A percentile compares a stretch with the other conserved stretches of the same genome.
These are phyloP conservation scores for Alternaria atra DNA, from an alignment of 2,329 filamentous ascomycete genomes.

Conservation along the genomic window DNA sequence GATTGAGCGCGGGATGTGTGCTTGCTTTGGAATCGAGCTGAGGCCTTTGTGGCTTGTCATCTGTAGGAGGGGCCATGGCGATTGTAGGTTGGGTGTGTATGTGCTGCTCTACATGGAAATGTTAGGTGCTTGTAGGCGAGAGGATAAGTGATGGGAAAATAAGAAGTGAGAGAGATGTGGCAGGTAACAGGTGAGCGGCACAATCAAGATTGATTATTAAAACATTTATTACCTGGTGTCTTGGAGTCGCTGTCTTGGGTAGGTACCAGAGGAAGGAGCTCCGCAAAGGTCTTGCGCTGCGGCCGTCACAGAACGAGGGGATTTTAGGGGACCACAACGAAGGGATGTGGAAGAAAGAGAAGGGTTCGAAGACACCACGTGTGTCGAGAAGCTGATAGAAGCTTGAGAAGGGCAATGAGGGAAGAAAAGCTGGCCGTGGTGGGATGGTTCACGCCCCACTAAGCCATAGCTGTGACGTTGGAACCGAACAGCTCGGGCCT, in stretches of 20 bases:
- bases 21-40: conserved; percentile 38
- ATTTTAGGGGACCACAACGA: neutral
- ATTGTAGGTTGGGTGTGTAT: conserved; percentile 14
- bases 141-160: conserved; percentile 11
- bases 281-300: conserved; percentile 10
- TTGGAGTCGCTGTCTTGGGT: conserved; percentile 1
- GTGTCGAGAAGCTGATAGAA: conserved; percentile 13
- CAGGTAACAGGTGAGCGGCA: neutral
- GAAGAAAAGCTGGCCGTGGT: conserved; percentile 26
- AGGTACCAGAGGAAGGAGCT: conserved; percentile 19
- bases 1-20: conserved; percentile 53
- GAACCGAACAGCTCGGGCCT: conserved; percentile 19
- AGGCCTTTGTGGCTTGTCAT: conserved; percentile 24
- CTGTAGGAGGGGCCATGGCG: conserved; percentile 40
- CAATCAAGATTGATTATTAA: neutral
- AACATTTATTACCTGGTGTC: conserved; percentile 18
- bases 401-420: conserved; percentile 17
- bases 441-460: conserved; percentile 24
- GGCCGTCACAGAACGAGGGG: conserved; percentile 12
- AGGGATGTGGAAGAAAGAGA: neutral
- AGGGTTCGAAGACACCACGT: neutral
- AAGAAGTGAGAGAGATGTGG: neutral
- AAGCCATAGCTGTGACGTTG: conserved; percentile 19
- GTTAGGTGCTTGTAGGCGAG: conserved; percentile 21
- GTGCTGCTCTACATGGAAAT: conserved; percentile 35